Evolutionary conservation across 1,284 basidiomycete species (phyloP), one percentile per base, ranked within the genome.

Genomic region (Ganoderma lingzhi): DNA sequence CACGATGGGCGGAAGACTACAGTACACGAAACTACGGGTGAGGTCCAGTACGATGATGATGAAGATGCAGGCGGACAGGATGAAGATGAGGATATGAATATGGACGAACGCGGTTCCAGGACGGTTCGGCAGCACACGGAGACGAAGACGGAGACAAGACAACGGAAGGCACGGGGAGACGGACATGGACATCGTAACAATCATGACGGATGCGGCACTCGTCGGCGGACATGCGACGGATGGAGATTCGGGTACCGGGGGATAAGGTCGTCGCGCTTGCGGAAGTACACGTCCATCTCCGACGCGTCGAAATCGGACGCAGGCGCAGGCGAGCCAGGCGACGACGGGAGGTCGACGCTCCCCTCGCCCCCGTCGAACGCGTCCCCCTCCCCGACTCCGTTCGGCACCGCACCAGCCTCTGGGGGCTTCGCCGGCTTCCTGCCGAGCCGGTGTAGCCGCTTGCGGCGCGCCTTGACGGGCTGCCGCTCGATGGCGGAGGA

Each of bases 251-350:
- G 75, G 64, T 76, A 80, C 42, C 72, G 73, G 15, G 80, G 76
- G 44, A 78, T 75, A 64, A 79, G 71, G 48, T 85, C 85, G 63
- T 89, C 86, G 60, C 83, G 80, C 44, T 84, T 81, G 58, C 88
- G 86, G 77, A 94, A 94, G 81, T 94, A 94, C 63, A 86, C 84
- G 72, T 94, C 93, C 84, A 94, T 91, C 76, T 94, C 93, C 12
- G 87, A 87, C 45, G 83, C 86, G 72, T 94, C 91, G 71, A 94
- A 93, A 67, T 94, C 92, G 35, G 87, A 88, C 45, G 84, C 83
- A 8, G 83, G 81, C 17, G 78, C 74, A 0, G 82, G 81, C 12
- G 85, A 84, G 12, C 81, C 78, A 15, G 71, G 70, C 51, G 64
- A 74, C 51, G 71, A 73, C 53, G 64, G 69, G 5, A 61, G 14